phyloP scores from a whole-genome alignment of 163 green algal genomes.

The Scenedesmus sp. region DNA sequence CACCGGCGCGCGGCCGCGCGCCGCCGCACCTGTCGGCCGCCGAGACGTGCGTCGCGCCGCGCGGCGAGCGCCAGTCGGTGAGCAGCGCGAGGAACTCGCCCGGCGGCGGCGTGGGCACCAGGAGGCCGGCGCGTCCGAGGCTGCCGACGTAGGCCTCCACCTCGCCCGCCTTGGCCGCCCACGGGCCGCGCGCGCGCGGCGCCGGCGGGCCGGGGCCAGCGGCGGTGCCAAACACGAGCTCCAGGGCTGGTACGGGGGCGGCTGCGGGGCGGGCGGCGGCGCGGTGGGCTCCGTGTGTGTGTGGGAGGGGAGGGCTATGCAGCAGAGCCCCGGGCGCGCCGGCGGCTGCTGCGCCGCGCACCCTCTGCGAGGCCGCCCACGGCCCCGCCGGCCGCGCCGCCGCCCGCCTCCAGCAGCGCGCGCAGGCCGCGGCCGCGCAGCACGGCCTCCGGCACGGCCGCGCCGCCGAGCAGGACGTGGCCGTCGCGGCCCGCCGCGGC shows the following conservation, averaged over 20 bases:
- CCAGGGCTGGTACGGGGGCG: too few species aligned
- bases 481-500: constrained; percentile 18
- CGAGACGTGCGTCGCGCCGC: background rate
- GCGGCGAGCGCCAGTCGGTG: constrained; percentile 22
- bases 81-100: constrained; percentile 22
- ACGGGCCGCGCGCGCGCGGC: too few species aligned
- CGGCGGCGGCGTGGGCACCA: constrained; percentile 6
- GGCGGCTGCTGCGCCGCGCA: too few species aligned
- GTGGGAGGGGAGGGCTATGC: too few species aligned
- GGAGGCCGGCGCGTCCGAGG: constrained; percentile 11
- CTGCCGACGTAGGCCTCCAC: constrained; percentile 5
- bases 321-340: too few species aligned
- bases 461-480: constrained; percentile 20
- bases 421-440: constrained; percentile 24
- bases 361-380: background rate
- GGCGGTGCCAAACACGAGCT: too few species aligned
- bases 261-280: too few species aligned
- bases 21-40: constrained; percentile 10
- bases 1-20: too few species aligned
- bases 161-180: background rate
- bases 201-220: too few species aligned
- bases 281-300: too few species aligned
- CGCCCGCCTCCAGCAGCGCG: constrained; percentile 14
- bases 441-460: constrained; percentile 18
- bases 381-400: background rate